phyloP scores from a whole-genome alignment of 2,329 filamentous ascomycete species.

The Biscogniauxia mediterranea region DNA sequence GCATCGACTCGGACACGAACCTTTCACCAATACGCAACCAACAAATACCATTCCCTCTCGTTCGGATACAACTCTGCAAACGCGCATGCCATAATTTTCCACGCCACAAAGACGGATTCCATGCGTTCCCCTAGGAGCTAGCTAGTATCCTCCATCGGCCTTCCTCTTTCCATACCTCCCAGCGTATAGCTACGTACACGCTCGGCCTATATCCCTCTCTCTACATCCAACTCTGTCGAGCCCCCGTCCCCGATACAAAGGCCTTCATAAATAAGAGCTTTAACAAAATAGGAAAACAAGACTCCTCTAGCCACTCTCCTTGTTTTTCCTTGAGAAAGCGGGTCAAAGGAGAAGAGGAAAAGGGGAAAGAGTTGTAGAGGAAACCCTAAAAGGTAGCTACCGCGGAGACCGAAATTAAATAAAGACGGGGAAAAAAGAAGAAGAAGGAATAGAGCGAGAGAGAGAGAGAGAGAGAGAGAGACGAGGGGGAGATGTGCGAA shows the following conservation, averaged over 20 bases:
- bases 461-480: no score
- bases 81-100: background rate
- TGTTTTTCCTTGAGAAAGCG: background rate
- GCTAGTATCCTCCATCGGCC: no score
- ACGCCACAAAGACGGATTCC: background rate
- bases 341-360: background rate
- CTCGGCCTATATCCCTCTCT: no score
- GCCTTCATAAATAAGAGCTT: no score
- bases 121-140: no score
- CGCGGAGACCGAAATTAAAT: no score
- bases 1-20: background rate
- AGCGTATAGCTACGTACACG: no score
- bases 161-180: no score
- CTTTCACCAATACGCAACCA: background rate
- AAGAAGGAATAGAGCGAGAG: background rate
- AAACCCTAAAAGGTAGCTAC: background rate
- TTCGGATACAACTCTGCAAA: background rate
- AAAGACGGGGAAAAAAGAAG: background rate
- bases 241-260: no score
- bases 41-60: background rate
- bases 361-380: background rate
- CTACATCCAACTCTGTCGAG: no score
- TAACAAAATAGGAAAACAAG: no score
- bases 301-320: no score
- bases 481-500: conserved; percentile 37